A percentile compares a stretch with the other conserved stretches of the same genome.
Conservation (phyloP, 2,329 filamentous ascomycete species). For the Fusarium armeniacum region DNA sequence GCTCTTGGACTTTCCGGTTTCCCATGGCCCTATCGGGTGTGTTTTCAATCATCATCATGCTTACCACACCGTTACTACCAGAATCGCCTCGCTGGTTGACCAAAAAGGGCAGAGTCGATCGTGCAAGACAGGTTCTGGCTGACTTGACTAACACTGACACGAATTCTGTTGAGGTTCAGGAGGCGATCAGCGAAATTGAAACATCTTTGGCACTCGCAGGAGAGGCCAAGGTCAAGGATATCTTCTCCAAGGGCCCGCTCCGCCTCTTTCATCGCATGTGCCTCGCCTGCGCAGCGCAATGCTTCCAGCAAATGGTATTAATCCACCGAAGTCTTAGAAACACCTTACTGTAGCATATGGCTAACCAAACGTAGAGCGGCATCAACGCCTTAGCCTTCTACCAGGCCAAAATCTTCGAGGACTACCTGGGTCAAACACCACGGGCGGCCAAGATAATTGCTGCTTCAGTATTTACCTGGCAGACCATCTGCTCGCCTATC, state of each 20-base stretch:
- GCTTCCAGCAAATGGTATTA: conserved; percentile 12
- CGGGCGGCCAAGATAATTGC: conserved; percentile 12
- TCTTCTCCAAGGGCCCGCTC: conserved; percentile 4
- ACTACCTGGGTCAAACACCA: conserved; percentile 2
- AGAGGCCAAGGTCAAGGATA: conserved; percentile 10
- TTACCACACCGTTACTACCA: conserved; percentile 5
- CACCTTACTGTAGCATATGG: too few relatives aligned
- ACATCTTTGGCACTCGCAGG: conserved; percentile 8
- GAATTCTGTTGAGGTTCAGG: not conserved
- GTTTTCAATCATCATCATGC: not conserved
- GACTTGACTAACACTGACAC: not conserved
- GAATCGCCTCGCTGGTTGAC: conserved; percentile 15
- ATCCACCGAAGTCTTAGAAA: too few relatives aligned
- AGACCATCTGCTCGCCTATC: conserved; percentile 12
- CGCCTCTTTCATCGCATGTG: conserved; percentile 12
- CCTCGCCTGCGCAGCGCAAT: conserved; percentile 9
- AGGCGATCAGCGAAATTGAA: not conserved
- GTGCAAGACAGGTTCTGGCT: not conserved
- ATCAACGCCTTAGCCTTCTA: conserved; percentile 16
- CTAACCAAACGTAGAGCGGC: not conserved
- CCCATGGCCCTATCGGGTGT: conserved; percentile 5
- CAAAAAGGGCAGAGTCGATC: not conserved
- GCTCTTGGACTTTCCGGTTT: conserved; percentile 8
- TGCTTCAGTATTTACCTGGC: conserved; percentile 8
- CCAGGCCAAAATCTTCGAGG: conserved; percentile 18